Conservation (phyloP, 371 early-diverging fungal genomes). For the Haplosporangium sp. region DNA sequence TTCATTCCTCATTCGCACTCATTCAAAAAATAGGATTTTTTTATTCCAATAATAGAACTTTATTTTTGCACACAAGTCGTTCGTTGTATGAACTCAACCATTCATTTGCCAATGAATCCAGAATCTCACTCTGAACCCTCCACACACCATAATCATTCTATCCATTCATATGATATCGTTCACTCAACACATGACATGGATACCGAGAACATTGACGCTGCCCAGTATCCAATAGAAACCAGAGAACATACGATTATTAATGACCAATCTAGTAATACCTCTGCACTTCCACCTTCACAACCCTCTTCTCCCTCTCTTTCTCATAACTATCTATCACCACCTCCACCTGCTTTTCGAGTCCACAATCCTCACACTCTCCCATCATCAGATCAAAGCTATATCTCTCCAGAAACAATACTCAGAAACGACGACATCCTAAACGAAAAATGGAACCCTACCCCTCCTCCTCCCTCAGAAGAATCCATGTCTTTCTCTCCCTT, state of each 20-base stretch:
- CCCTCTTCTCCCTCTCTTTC: neutral
- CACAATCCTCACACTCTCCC: conserved; percentile 13
- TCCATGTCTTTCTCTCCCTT: neutral
- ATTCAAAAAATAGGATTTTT: too few species aligned
- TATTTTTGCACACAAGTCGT: neutral
- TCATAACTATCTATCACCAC: conserved; percentile 2
- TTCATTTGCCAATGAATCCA: neutral
- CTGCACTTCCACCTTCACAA: neutral
- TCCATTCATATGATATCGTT: neutral
- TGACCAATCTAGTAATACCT: too few species aligned
- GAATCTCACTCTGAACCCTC: neutral
- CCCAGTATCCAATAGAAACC: neutral
- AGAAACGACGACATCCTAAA: neutral
- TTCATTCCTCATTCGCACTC: neutral
- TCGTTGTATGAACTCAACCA: too few species aligned
- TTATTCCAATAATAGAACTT: neutral
- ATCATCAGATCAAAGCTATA: neutral
- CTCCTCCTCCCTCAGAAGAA: neutral
- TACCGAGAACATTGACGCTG: neutral
- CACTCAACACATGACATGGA: neutral
- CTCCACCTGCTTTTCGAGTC: conserved; percentile 15
- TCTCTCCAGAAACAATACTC: neutral
- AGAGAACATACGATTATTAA: too few species aligned
- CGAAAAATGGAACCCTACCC: neutral
- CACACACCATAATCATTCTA: neutral